Evolutionary conservation across 2,329 filamentous ascomycete species (phyloP).

Genomic region (Ophiocordyceps camponoti-floridani): DNA sequence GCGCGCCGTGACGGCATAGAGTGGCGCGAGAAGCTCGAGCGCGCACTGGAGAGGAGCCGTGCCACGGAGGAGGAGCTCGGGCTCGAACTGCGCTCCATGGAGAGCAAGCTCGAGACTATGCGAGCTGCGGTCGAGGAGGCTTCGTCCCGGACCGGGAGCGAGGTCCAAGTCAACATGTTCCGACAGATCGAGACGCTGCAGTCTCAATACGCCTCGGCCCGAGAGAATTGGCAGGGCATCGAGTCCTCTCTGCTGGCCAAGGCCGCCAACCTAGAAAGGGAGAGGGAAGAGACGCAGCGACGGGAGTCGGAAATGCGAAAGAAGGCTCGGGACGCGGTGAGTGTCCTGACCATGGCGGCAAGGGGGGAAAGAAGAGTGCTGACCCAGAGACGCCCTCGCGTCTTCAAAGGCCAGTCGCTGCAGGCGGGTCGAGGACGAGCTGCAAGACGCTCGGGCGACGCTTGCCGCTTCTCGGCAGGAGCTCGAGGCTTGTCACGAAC

Average conservation of each 20-base stretch:
- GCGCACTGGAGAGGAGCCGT: constrained; percentile 51
- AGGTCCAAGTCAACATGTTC: constrained; percentile 75
- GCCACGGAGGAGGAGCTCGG: constrained; percentile 61
- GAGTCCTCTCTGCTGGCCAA: constrained; percentile 71
- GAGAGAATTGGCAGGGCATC: constrained; percentile 95
- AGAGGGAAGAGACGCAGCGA: constrained; percentile 69
- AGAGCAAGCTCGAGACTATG: constrained; percentile 79
- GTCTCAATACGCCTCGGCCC: constrained; percentile 84
- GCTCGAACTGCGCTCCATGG: constrained; percentile 58
- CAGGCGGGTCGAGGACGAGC: constrained; percentile 61
- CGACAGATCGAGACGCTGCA: constrained; percentile 91
- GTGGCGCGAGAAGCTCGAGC: constrained; percentile 53
- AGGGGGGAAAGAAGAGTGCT: not conserved
- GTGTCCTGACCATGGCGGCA: constrained; percentile 10
- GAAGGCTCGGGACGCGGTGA: constrained; percentile 72
- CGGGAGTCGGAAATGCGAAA: constrained; percentile 76
- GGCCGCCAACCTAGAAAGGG: constrained; percentile 65
- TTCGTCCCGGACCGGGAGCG: constrained; percentile 63
- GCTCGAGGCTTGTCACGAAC: constrained; percentile 37
- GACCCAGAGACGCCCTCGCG: not conserved
- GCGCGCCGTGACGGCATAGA: constrained; percentile 51
- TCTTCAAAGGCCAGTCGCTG: constrained; percentile 37
- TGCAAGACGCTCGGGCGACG: constrained; percentile 50
- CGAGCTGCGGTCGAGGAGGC: constrained; percentile 76
- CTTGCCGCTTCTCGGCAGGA: constrained; percentile 49